Conservation (phyloP, 352 stramenopile species). For the Pythium insidiosum region DNA sequence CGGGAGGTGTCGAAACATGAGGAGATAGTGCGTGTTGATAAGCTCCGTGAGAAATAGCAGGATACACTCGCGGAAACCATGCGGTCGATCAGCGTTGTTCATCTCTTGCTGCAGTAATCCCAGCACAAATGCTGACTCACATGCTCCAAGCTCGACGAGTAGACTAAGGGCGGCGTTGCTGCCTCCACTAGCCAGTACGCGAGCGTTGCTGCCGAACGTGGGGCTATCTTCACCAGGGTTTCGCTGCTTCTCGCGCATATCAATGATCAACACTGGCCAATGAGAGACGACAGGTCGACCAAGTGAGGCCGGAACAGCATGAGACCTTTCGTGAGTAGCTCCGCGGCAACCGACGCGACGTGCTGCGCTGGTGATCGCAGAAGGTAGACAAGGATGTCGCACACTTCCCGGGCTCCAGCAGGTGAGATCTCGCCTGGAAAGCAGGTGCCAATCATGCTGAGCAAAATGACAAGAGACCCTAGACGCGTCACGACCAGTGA, state of each 20-base stretch:
- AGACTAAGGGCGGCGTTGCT: constrained; percentile 71
- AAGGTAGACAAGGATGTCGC: constrained; percentile 63
- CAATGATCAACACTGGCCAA: constrained; percentile 65
- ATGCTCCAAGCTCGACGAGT: constrained; percentile 70
- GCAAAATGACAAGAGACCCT: constrained; percentile 64
- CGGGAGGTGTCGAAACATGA: constrained; percentile 78
- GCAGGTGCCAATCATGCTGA: constrained; percentile 84
- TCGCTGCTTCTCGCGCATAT: constrained; percentile 67
- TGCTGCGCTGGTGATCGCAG: constrained; percentile 43
- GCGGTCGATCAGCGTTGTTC: constrained; percentile 58
- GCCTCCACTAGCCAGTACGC: constrained; percentile 36
- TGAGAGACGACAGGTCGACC: constrained; percentile 68
- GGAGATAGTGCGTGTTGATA: constrained; percentile 75
- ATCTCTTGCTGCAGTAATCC: constrained; percentile 75
- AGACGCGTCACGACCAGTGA: constrained; percentile 46
- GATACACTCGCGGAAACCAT: constrained; percentile 67
- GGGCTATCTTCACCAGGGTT: constrained; percentile 25
- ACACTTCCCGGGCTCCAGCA: constrained; percentile 65
- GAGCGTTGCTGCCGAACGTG: constrained; percentile 31
- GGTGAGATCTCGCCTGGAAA: constrained; percentile 79
- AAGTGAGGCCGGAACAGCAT: constrained; percentile 81
- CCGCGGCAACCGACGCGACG: constrained; percentile 58
- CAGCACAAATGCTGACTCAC: constrained; percentile 72
- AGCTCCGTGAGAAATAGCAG: constrained; percentile 74
- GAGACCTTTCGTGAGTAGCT: constrained; percentile 73